Evolutionary conservation across 495 filamentous ascomycete genomes (phyloP).

Genomic region (Oidiodendron maius): DNA sequence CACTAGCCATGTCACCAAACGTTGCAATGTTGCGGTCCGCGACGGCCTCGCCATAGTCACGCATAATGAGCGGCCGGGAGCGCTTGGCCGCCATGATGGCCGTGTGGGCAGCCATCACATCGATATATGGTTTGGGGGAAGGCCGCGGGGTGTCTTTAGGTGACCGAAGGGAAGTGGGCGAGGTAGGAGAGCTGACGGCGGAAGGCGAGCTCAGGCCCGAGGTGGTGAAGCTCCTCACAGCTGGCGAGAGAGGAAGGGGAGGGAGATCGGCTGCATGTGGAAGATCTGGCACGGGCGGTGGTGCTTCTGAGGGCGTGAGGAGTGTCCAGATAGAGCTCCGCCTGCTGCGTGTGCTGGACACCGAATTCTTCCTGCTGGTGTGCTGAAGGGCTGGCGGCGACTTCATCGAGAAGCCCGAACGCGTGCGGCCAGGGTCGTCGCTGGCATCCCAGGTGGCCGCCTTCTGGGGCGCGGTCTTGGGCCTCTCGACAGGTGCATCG

Average conservation of each 20-base stretch:
- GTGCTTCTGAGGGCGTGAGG: background rate
- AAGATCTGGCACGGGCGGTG: background rate
- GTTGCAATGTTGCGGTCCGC: conserved; percentile 43
- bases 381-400: conserved; percentile 10
- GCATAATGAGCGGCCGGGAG: conserved; percentile 34
- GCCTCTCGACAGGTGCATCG: conserved; percentile 5
- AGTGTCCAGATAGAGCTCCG: conserved; percentile 8
- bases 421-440: conserved; percentile 9
- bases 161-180: conserved; percentile 3
- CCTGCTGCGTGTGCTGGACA: background rate
- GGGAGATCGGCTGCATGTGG: background rate
- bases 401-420: conserved; percentile 19
- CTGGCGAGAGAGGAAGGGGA: background rate
- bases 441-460: background rate
- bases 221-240: too few relatives aligned
- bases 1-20: background rate
- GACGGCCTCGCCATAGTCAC: conserved; percentile 49
- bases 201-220: background rate
- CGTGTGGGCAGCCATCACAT: conserved; percentile 46
- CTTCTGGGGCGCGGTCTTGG: conserved; percentile 16
- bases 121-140: conserved; percentile 27
- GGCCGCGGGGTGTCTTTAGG: conserved; percentile 10
- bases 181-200: conserved; percentile 2
- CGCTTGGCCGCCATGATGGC: conserved; percentile 37
- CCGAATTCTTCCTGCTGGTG: background rate